phyloP scores from a whole-genome alignment of 2,329 filamentous ascomycete genomes.

The Rachicladosporium sp. region DNA sequence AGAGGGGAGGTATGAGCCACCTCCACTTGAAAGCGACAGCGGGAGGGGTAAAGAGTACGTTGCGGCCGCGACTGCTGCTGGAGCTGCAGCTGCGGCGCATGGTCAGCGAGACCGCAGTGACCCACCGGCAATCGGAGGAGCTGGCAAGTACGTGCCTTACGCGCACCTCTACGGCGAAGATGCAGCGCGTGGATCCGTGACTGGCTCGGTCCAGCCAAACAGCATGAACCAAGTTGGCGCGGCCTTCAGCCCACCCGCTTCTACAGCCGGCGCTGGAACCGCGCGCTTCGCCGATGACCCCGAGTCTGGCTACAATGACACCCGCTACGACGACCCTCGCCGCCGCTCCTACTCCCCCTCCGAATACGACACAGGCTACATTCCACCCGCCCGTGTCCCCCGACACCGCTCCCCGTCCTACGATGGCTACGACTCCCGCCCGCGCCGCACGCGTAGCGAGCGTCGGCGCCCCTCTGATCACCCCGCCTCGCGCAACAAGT shows the following conservation, averaged over 20 bases:
- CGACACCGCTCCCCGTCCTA: conserved; percentile 5
- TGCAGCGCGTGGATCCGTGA: conserved; percentile 6
- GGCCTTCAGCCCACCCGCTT: conserved; percentile 3
- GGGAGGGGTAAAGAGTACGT: no score
- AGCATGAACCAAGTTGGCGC: conserved; percentile 11
- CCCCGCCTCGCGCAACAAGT: conserved; percentile 3
- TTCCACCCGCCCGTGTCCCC: neutral
- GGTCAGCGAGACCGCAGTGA: neutral
- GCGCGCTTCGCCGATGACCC: no score
- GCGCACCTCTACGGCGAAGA: conserved; percentile 20
- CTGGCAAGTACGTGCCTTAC: conserved; percentile 21
- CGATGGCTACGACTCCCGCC: conserved; percentile 7
- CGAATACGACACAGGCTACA: neutral
- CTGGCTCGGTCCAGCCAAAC: conserved; percentile 14
- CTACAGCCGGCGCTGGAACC: no score
- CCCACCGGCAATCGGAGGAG: neutral
- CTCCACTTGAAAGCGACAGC: no score
- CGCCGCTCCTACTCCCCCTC: neutral
- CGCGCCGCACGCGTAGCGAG: conserved; percentile 9
- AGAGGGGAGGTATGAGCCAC: no score
- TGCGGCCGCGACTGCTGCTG: no score
- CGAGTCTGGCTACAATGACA: neutral
- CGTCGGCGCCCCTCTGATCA: conserved; percentile 6
- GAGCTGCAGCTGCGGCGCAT: neutral
- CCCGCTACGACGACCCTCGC: neutral